Percentiles rank a stretch among this genome's conserved stretches.
Evolutionary conservation across 2,329 filamentous ascomycete genomes (phyloP).

Genomic region (Ilyonectria robusta): DNA sequence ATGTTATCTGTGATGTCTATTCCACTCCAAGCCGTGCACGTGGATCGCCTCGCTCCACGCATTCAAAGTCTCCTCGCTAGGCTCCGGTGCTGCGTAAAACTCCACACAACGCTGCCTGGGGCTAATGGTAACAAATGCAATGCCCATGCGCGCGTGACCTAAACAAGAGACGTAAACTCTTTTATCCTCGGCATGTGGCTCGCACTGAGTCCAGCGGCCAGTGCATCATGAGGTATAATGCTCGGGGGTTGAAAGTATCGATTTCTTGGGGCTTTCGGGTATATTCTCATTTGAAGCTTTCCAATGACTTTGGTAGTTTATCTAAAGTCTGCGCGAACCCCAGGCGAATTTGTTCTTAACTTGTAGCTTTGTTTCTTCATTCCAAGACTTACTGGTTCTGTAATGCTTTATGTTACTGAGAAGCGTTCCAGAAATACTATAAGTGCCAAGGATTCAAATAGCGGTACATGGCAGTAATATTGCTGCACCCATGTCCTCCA

Average conservation of each 20-base stretch:
- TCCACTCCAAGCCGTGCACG: too few species aligned
- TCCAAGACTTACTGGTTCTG: background rate
- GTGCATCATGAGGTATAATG: background rate
- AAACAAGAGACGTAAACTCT: too few species aligned
- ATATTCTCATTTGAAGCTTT: constrained; percentile 4
- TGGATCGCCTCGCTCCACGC: too few species aligned
- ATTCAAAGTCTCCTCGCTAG: too few species aligned
- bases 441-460: too few species aligned
- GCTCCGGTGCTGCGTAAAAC: too few species aligned
- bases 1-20: too few species aligned
- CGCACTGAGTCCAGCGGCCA: constrained; percentile 3
- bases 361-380: too few species aligned
- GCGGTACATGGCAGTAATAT: too few species aligned
- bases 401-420: background rate
- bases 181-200: background rate
- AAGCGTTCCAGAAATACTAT: too few species aligned
- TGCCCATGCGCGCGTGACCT: background rate
- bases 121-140: background rate
- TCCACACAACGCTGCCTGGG: too few species aligned
- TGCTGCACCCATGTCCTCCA: too few species aligned
- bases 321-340: background rate
- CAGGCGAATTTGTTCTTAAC: background rate
- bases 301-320: constrained; percentile 3
- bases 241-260: constrained; percentile 6
- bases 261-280: constrained; percentile 8